Evolutionary conservation across 1,139 yeast species (phyloP), one percentile per base, ranked within the genome.

Genomic region (Lodderomyces parapsilosis): DNA sequence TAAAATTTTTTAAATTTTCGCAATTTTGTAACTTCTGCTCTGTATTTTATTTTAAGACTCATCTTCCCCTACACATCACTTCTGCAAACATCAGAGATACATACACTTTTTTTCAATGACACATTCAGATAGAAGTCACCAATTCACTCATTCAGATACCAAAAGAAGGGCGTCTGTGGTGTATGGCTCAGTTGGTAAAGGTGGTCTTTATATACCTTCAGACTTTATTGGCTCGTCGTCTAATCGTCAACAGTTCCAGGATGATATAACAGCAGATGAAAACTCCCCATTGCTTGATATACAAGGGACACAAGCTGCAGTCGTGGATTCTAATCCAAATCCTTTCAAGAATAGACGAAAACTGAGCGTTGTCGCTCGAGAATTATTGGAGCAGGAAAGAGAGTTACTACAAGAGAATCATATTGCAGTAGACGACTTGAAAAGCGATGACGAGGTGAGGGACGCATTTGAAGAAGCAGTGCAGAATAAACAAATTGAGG

Each of bases 131-230:
- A 56, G 58, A 43, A 49, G 59, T 23, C 76, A 71, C 48, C 76
- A 69, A 48, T 78, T 78, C 57, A 68, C 65, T 8, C 74, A 74
- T 48, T 68, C 81, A 11, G 76, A 71, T 36, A 60, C 71, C 2
- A 67, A 74, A 50, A 63, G 83, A 51, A 60, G 82, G 45, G 80
- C 79, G 3, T 77, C 82, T 2, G 63, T 76, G 0, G 77, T 77
- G 0, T 76, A 68, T 44, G 83, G 81, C 1, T 74, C 81, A 2
- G 62, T 71, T 2, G 81, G 82, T 6, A 71, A 80, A 50, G 74
- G 77, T 7, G 82, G 83, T 0, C 59, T 79, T 8, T 78, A 64
- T 43, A 56, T 75, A 19, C 83, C 83, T 0, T 65, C 71, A 20
- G 83, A 79, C 56, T 78, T 78, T 51, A 62, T 62, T 20, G 48